phyloP scores from a whole-genome alignment of 2,329 filamentous ascomycete genomes.

The Dissoconium aciculare region DNA sequence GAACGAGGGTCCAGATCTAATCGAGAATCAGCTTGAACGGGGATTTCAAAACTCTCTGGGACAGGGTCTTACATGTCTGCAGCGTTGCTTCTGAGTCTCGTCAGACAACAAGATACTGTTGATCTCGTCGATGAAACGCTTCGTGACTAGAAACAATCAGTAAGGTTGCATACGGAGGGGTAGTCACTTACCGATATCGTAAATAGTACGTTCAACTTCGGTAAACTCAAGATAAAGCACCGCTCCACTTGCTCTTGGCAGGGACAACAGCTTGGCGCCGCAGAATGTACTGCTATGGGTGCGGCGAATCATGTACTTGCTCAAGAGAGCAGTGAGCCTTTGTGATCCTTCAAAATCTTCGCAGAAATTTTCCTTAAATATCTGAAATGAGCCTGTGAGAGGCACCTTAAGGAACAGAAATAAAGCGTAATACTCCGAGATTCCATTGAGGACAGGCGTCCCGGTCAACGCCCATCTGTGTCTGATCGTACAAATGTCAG shows the following conservation, averaged over 20 bases:
- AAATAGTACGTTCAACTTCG: slow-evolving; percentile 37
- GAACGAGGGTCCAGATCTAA: slow-evolving; percentile 34
- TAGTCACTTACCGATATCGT: slow-evolving; percentile 35
- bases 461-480: slow-evolving; percentile 32
- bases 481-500: no score
- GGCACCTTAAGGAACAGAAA: slow-evolving; percentile 33
- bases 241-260: slow-evolving; percentile 35
- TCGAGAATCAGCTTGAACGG: no score
- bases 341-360: slow-evolving; percentile 20
- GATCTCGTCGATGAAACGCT: no score
- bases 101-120: slow-evolving; percentile 20
- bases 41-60: no score
- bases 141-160: no score
- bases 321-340: slow-evolving; percentile 25
- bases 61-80: no score
- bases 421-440: slow-evolving; percentile 25
- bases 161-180: no score
- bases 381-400: slow-evolving; percentile 26
- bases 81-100: slow-evolving; percentile 23
- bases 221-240: slow-evolving; percentile 36
- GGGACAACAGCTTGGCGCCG: slow-evolving; percentile 37
- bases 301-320: slow-evolving; percentile 39
- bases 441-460: slow-evolving; percentile 27
- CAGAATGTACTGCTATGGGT: slow-evolving; percentile 42
- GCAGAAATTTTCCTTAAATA: slow-evolving; percentile 33